Evolutionary conservation across 2,329 filamentous ascomycete genomes (phyloP).

Genomic region (Parasarocladium wereldwijsianum): DNA sequence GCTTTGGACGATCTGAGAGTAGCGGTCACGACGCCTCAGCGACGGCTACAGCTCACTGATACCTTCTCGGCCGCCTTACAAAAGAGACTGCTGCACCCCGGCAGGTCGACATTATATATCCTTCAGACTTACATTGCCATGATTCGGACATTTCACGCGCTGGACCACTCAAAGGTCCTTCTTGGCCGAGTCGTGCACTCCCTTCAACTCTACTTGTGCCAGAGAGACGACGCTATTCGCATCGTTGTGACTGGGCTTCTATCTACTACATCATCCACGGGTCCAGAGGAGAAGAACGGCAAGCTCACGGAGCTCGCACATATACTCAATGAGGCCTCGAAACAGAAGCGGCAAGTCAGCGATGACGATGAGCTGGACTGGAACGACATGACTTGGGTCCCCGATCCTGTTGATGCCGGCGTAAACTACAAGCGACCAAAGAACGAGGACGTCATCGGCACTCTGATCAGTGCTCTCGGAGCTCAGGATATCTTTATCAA

Average conservation of each 20-base stretch:
- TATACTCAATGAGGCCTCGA: conserved; percentile 47
- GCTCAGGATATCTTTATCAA: conserved; percentile 87
- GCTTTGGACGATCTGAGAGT: conserved; percentile 62
- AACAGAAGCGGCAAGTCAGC: conserved; percentile 33
- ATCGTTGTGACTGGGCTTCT: conserved; percentile 64
- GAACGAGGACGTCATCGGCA: conserved; percentile 82
- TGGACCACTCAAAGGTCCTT: conserved; percentile 66
- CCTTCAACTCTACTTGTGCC: conserved; percentile 61
- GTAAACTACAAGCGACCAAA: conserved; percentile 84
- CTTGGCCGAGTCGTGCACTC: conserved; percentile 60
- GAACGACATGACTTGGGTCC: conserved; percentile 86
- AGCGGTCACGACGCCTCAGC: conserved; percentile 52
- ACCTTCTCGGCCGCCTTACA: conserved; percentile 53
- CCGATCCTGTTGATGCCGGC: conserved; percentile 83
- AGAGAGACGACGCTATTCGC: conserved; percentile 62
- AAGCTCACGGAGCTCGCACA: conserved; percentile 53
- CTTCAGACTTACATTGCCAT: conserved; percentile 65
- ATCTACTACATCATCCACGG: conserved; percentile 40
- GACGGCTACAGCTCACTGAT: conserved; percentile 55
- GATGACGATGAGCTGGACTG: conserved; percentile 67
- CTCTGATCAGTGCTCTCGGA: conserved; percentile 75
- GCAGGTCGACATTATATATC: conserved; percentile 61
- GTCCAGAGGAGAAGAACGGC: conserved; percentile 27
- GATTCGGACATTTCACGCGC: conserved; percentile 59
- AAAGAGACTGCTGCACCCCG: conserved; percentile 56